Percentiles rank a stretch among this genome's conserved stretches.
Evolutionary conservation across 345 rosid species (phyloP).

Genomic region (Noccaea caerulescens): DNA sequence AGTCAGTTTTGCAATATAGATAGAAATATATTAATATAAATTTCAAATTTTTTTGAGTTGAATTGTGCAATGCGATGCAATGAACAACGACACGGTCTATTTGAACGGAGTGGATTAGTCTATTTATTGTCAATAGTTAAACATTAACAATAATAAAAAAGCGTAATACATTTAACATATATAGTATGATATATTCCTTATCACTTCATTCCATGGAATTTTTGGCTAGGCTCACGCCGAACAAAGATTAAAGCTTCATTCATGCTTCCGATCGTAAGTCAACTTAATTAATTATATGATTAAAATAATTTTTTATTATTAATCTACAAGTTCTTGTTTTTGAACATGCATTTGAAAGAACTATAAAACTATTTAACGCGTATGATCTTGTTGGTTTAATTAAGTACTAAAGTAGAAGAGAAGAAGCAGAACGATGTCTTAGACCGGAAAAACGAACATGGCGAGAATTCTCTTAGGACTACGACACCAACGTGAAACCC

Average conservation of each 20-base stretch:
- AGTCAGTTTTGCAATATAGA: neutral
- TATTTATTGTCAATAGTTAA: neutral
- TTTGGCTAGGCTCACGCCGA: constrained; percentile 31
- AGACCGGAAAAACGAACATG: too few species aligned
- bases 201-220: neutral
- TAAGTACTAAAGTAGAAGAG: too few species aligned
- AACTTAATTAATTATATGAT: neutral
- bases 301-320: neutral
- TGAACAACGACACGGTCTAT: too few species aligned
- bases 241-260: constrained; percentile 26
- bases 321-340: neutral
- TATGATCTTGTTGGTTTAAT: too few species aligned
- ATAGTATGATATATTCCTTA: constrained; percentile 6
- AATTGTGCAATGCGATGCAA: neutral
- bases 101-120: neutral
- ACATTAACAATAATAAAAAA: neutral
- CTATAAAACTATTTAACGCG: too few species aligned
- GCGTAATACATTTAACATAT: neutral
- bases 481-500: too few species aligned
- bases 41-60: neutral
- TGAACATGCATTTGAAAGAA: too few species aligned
- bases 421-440: too few species aligned
- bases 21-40: neutral
- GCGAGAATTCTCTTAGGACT: too few species aligned
- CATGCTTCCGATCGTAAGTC: constrained; percentile 24